Evolutionary conservation across 306 rosid species (phyloP), one percentile per base, ranked within the genome.

Genomic region (Ceratonia siliqua): DNA sequence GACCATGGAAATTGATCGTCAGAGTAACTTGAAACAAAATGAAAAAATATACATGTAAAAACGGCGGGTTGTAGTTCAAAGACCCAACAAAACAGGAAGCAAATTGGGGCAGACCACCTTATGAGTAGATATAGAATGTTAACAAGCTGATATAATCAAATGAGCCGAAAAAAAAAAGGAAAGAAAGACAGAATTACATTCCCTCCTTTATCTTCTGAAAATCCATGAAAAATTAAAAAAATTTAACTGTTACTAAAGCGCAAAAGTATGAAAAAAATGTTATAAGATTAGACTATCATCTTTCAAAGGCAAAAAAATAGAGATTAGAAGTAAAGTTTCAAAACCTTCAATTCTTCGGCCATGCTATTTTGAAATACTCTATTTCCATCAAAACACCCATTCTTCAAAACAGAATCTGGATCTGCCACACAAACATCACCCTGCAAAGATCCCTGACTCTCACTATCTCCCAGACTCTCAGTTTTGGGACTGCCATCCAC

Each of bases 371-470:
- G 89, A 78, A 79, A 77, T 65, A 82, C 80, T 78, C 79, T 77
- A 55, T 79, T 79, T 42, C 70, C 79, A 63, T 58, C 81, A 75
- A 78, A 64, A 76, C 80, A 85, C 68, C 91, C 81, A 78, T 64
- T 81, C 83, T 61, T 77, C 87, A 82, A 76, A 82, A 77, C 73
- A 20, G 85, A 71, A 77, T 79, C 90, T 65, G 83, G 79, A 82
- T 79, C 90, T 63, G 83, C 80, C 56, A 73, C 76, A 82, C 81
- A 77, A 71, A 68, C 83, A 85, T 83, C 87, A 85, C 85, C 98
- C 96, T 87, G 98, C 94, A 91, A 88, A 86, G 81, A 84, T 80
- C 84, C 80, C 84, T 33, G 85, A 89, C 87, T 79, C 85, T 78
- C 87, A 84, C 89, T 87, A 89, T 80, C 90, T 82, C 90, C 87